Percentiles rank a stretch among this genome's conserved stretches.
These are phyloP conservation scores for Lathyrus tuberosus DNA, from an alignment of 306 rosid genomes.

Conservation along the genomic window DNA sequence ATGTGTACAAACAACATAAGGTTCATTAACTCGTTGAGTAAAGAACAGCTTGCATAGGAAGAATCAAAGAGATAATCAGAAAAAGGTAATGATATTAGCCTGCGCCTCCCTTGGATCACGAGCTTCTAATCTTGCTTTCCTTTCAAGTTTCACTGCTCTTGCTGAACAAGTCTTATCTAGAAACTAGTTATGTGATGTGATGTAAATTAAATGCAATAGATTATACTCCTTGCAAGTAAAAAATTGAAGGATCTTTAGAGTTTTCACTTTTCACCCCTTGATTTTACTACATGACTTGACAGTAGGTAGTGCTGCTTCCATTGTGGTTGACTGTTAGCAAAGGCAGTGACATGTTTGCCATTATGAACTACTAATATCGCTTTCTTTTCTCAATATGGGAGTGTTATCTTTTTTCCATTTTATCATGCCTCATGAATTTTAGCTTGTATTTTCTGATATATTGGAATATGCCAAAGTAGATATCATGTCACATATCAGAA, in stretches of 20 bases:
- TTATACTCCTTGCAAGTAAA: constrained; percentile 24
- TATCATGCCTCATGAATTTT: not conserved
- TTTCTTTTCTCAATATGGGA: constrained; percentile 25
- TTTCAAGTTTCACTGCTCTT: constrained; percentile 24
- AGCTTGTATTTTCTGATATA: constrained; percentile 30
- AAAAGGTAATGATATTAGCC: constrained; percentile 24
- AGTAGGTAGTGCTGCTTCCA: constrained; percentile 38
- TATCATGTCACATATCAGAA: constrained; percentile 40
- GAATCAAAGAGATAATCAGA: constrained; percentile 21
- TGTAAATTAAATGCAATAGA: constrained; percentile 31
- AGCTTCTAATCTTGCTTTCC: constrained; percentile 37
- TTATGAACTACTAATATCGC: constrained; percentile 13
- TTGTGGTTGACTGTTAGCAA: constrained; percentile 33
- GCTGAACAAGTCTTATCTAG: constrained; percentile 32
- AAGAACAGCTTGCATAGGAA: not conserved
- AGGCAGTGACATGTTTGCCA: constrained; percentile 30
- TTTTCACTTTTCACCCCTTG: not conserved
- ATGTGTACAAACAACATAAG: too few species aligned
- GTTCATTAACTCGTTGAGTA: too few species aligned
- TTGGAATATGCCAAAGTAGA: constrained; percentile 40
- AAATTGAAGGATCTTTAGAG: not conserved
- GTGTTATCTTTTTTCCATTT: constrained; percentile 9
- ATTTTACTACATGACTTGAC: too few species aligned
- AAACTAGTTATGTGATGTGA: constrained; percentile 30
- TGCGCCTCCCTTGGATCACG: constrained; percentile 34